Evolutionary conservation across 441 rosid species (phyloP).

Genomic region (Gossypium trilobum): DNA sequence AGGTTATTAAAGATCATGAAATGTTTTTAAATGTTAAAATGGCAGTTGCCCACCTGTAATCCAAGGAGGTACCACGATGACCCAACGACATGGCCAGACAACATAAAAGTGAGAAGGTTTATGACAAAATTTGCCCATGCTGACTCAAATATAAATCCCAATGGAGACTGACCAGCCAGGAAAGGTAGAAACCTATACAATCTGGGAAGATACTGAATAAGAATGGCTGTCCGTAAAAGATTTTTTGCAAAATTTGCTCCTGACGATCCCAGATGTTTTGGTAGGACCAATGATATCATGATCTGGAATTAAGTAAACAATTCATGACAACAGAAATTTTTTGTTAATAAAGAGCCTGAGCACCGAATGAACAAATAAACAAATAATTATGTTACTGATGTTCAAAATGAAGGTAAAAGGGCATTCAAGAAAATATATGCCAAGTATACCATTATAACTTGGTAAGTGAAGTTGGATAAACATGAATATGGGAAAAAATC

Average conservation of each 20-base stretch:
- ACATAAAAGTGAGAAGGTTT: conserved; percentile 64
- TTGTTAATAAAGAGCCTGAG: neutral
- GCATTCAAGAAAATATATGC: neutral
- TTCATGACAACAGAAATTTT: neutral
- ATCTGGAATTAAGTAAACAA: conserved; percentile 37
- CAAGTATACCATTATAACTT: neutral
- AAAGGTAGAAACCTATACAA: conserved; percentile 59
- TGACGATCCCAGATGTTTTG: conserved; percentile 28
- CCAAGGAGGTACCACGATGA: conserved; percentile 87
- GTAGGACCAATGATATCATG: conserved; percentile 42
- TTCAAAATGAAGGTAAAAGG: neutral
- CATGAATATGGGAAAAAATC: neutral
- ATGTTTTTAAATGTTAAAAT: conserved; percentile 7
- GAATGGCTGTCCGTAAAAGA: conserved; percentile 48
- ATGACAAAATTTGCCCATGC: conserved; percentile 83
- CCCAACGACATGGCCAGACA: conserved; percentile 75
- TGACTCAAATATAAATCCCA: conserved; percentile 74
- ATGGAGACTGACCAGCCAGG: conserved; percentile 66
- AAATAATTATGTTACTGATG: neutral
- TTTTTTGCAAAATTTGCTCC: conserved; percentile 67
- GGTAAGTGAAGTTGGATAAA: neutral
- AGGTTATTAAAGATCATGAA: neutral
- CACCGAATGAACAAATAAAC: neutral
- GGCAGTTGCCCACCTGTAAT: conserved; percentile 48
- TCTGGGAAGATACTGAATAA: conserved; percentile 67